phyloP scores from a whole-genome alignment of 1,139 yeast genomes.

The Zhuliangozyma blackwelliae region DNA sequence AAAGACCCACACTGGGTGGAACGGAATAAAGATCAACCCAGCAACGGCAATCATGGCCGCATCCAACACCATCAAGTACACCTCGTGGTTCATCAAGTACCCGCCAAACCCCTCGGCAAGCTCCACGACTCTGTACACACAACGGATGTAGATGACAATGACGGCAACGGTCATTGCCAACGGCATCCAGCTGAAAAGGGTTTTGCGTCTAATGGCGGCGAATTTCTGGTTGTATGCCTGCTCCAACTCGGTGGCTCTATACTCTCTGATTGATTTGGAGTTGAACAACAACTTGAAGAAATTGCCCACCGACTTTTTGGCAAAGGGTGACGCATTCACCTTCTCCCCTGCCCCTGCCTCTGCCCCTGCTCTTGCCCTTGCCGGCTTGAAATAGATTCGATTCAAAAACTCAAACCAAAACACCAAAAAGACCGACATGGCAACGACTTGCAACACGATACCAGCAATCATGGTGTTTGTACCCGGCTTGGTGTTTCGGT shows the following conservation, averaged over 20 bases:
- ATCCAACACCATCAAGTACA: slow-evolving; percentile 71
- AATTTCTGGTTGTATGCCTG: slow-evolving; percentile 36
- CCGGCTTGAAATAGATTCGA: slow-evolving; percentile 37
- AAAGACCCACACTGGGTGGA: slow-evolving; percentile 62
- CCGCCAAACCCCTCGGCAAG: slow-evolving; percentile 78
- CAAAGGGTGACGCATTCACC: slow-evolving; percentile 16
- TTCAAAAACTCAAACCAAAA: slow-evolving; percentile 54
- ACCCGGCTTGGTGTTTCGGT: slow-evolving; percentile 46
- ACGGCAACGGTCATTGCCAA: slow-evolving; percentile 51
- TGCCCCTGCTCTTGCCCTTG: too few relatives aligned
- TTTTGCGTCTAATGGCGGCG: slow-evolving; percentile 34
- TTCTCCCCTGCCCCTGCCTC: slow-evolving; percentile 10
- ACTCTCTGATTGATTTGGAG: slow-evolving; percentile 18
- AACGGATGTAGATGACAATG: slow-evolving; percentile 61
- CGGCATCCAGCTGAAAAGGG: slow-evolving; percentile 46
- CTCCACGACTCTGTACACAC: slow-evolving; percentile 78
- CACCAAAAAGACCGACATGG: slow-evolving; percentile 61
- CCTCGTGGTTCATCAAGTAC: slow-evolving; percentile 63
- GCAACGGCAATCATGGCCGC: slow-evolving; percentile 60
- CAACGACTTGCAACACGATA: slow-evolving; percentile 68
- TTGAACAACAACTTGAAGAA: slow-evolving; percentile 29
- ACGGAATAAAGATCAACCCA: slow-evolving; percentile 44
- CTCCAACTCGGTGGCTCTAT: slow-evolving; percentile 24
- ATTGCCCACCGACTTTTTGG: slow-evolving; percentile 23
- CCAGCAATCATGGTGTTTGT: slow-evolving; percentile 81